phyloP scores from a whole-genome alignment of 2,329 filamentous ascomycete genomes.

The Fusarium haematococcum region DNA sequence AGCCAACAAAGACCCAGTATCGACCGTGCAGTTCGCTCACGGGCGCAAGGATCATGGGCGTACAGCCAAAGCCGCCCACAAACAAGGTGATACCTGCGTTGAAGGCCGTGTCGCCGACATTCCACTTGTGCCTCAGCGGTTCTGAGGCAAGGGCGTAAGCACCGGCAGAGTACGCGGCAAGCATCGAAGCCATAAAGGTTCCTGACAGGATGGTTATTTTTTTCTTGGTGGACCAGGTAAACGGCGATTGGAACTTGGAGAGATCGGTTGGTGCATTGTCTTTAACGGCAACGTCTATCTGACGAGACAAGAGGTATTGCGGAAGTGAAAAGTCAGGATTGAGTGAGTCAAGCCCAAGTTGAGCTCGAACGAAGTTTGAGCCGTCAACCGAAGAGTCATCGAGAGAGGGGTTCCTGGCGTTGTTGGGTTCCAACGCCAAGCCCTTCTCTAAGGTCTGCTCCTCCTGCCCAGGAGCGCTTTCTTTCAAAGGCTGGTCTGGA shows the following conservation, averaged over 20 bases:
- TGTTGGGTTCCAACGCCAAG: not conserved
- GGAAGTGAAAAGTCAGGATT: not conserved
- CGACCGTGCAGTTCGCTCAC: slow-evolving; percentile 70
- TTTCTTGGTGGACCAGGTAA: slow-evolving; percentile 23
- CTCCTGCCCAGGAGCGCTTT: not conserved
- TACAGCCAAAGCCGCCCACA: slow-evolving; percentile 72
- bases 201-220: slow-evolving; percentile 37
- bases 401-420: not conserved
- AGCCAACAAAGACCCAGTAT: slow-evolving; percentile 47
- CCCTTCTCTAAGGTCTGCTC: not conserved
- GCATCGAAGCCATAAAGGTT: slow-evolving; percentile 59
- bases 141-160: slow-evolving; percentile 69
- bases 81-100: slow-evolving; percentile 73
- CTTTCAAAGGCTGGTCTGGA: not conserved
- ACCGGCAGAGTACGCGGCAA: slow-evolving; percentile 75
- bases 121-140: slow-evolving; percentile 68
- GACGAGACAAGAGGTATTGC: not conserved
- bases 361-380: not conserved
- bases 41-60: slow-evolving; percentile 76
- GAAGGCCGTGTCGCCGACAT: slow-evolving; percentile 66
- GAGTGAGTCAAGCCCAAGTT: slow-evolving; percentile 11
- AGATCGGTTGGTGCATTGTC: not conserved
- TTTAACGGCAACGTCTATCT: not conserved
- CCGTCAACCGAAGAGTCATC: not conserved
- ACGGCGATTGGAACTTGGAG: slow-evolving; percentile 5